A percentile compares a stretch with the other conserved stretches of the same genome.
These are phyloP conservation scores for Collybia sordida DNA, from an alignment of 768 basidiomycete species.

Conservation along the genomic window DNA sequence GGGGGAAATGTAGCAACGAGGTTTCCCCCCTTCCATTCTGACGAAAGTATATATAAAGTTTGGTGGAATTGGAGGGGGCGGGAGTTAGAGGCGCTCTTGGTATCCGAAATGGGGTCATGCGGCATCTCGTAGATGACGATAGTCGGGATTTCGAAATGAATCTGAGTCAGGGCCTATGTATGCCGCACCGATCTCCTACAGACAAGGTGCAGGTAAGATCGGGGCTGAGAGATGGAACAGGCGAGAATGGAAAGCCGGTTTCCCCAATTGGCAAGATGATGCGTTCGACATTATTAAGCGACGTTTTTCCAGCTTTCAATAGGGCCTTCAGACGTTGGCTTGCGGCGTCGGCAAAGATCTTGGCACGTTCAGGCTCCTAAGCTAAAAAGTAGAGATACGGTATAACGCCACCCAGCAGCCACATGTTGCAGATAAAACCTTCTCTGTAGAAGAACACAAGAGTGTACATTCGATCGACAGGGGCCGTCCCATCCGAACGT, in stretches of 20 bases:
- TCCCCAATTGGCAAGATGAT: constrained; percentile 1
- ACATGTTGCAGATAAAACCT: constrained; percentile 3
- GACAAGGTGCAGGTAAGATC: constrained; percentile 20
- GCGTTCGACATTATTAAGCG: no score
- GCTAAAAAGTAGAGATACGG: neutral
- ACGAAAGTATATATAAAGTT: constrained; percentile 2
- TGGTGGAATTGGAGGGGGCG: neutral
- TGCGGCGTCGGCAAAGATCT: neutral
- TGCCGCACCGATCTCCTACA: constrained; percentile 25
- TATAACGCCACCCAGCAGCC: neutral
- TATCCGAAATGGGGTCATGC: neutral
- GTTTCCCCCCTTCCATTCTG: constrained; percentile 2
- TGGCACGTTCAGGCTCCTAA: neutral
- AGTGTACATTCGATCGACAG: constrained; percentile 10
- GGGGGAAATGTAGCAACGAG: constrained; percentile 1
- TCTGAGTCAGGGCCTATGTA: constrained; percentile 23
- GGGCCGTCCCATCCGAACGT: constrained; percentile 1
- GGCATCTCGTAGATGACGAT: neutral
- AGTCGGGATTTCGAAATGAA: constrained; percentile 4
- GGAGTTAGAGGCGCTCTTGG: neutral
- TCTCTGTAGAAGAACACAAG: no score
- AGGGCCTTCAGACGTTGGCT: no score
- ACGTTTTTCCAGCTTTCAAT: no score
- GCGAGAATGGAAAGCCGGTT: neutral
- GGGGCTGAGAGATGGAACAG: constrained; percentile 5